Base-by-base conservation (phyloP, 2,329 filamentous ascomycete species). In the Esteya vermicola region DNA sequence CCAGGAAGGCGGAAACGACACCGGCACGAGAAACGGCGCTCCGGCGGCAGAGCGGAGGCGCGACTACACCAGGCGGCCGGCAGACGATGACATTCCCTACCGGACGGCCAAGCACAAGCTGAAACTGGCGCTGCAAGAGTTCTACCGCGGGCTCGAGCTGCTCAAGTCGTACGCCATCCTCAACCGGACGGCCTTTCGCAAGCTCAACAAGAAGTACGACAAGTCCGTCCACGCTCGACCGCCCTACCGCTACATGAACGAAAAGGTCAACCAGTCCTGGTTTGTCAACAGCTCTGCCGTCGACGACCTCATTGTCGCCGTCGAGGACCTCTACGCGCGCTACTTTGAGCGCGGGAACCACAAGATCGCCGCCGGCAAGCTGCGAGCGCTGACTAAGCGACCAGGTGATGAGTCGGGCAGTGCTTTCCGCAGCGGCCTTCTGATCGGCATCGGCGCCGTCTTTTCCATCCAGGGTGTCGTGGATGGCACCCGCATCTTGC, bases 151-250 rank as follows among this genome's bases (percentile, higher is more conserved):
- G 1, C 68, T 98, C 13, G 91, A 98, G 55, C 65, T 96, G 34
- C 69, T 98, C 43, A 96, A 95, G 61, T 83, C 85, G 0, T 98
- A 93, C 52, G 81, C 86, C 2, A 63, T 93, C 19, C 67, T 95
- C 13, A 98, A 98, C 57, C 75, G 85, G 36, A 94, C 85, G 0
- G 91, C 86, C 0, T 96, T 96, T 54, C 79, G 88, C 25, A 98
- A 98, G 58, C 85, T 98, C 54, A 95, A 93, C 61, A 98, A 98
- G 59, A 98, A 98, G 60, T 96, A 93, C 56, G 88, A 96, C 67
- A 98, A 96, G 62, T 76, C 81, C 3, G 76, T 86, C 42, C 75
- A 86, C 50, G 80, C 85, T 31, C 73, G 81, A 10, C 85, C 85
- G 0, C 72, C 80, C 0, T 72, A 82, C 53, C 74, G 81, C 22